Evolutionary conservation across 176 grass and related monocot genomes (phyloP), one percentile per base, ranked within the genome.

Genomic region (Carex kokanica): DNA sequence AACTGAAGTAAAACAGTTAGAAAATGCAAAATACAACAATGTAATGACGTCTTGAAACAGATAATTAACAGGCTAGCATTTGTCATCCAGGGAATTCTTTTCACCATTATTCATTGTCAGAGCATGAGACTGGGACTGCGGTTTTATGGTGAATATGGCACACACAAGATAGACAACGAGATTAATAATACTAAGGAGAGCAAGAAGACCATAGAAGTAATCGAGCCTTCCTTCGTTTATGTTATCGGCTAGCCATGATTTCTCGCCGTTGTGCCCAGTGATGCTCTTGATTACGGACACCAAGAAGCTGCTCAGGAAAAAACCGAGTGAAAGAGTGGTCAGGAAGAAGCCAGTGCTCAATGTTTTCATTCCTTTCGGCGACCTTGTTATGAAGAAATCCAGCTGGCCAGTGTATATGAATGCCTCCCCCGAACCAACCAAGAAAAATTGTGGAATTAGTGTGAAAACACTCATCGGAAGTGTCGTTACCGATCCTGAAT

Each of bases 391-490:
- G 91, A 97, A 97, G 89, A 97, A 97, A 56, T 97, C 93, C 20
- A 97, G 83, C 61, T 97, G 93, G 10, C 93, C 91, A 20, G 93
- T 97, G 91, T 97, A 97, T 55, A 97, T 86, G 89, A 97, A 93
- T 3, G 88, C 93, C 70, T 96, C 93, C 2, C 88, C 93, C 6
- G 93, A 83, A 78, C 93, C 93, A 23, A 97, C 91, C n/a, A 97
- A 64, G 68, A 97, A 84, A 75, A 97, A 97, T 80, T 93, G 93
- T 7, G 93, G 91, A 60, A 84, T 91, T 74, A 97, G 74, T 65
- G 74, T 18, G 87, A 97, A 93, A 12, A 97, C 93, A 12, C 83
- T 93, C 62, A 97, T 85, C 8, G 93, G 89, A 81, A 97, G 82
- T 14, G 80, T 60, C 8, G 83, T 18, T 18, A 6, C 51, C 0